Evolutionary conservation across 208 protist genomes (phyloP), one percentile per base, ranked within the genome.

Genomic region (Phytomonas serpens): DNA sequence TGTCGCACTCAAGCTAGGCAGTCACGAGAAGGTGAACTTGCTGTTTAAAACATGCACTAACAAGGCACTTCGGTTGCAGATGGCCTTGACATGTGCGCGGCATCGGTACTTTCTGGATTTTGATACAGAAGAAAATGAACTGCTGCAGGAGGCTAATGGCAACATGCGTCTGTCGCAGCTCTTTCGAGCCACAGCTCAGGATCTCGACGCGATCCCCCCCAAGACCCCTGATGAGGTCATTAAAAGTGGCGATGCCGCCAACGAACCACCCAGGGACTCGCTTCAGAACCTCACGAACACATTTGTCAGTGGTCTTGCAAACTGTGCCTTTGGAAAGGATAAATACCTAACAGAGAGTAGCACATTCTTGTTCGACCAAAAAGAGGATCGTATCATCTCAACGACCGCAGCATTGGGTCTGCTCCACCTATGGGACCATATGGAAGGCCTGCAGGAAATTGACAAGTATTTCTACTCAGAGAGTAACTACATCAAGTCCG

Each of bases 161-260:
- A 99, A 99, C 81, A 89, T 93, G 73, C 83, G 97, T 30, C 87
- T 99, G 16, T 97, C 86, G 68, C 86, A 98, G 68, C 74, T 98
- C 61, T 99, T 98, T 85, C 88, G 96, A 31, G 79, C 93, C 67
- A 88, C 98, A 27, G 98, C 94, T 0, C 80, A 92, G 67, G 89
- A 97, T 61, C 83, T 99, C 40, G 98, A 99, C 67, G 87, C 98
- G 23, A 82, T 98, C 75, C 97, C 98, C 16, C 92, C 98, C 19
- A 99, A 99, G 89, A 84, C 87, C 4, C 97, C 98, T 7, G 97
- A 99, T 65, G 98, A 99, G 64, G 93, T 99, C 33, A 99, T 99
- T 82, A 99, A 99, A 88, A 89, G 84, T 30, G 83, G 93, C 63
- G 71, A 93, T n/a, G 82, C 83, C 36, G 84, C 63, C 78, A 47